Evolutionary conservation across 140 eudicot genomes (phyloP), one percentile per base, ranked within the genome.

Genomic region (Cichorium intybus): DNA sequence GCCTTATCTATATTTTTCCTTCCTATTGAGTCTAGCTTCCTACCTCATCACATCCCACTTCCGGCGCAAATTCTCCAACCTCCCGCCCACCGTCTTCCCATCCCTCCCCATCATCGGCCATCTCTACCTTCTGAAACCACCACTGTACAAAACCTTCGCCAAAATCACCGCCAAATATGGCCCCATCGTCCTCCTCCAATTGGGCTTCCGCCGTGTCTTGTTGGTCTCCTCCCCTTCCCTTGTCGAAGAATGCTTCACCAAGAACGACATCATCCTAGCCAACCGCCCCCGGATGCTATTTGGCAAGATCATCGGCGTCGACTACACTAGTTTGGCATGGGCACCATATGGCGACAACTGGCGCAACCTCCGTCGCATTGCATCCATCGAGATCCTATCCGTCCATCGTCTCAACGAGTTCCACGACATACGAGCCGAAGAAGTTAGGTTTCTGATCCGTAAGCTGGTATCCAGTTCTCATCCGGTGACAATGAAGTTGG

Each of bases 31-130:
- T 54, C 7, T 52, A 3, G n/a, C 8, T 22, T 22, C 31, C 6
- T 23, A 22, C 14, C 31, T 52, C 5, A 10, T 52, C 8, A 7
- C 58, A 2, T 9, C 58, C 14, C 31, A 4, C 16, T 52, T 62
- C 26, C 56, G 68, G 10, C 17, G 29, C 21, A 28, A 47, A 48
- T 28, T 23, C 62, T 16, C 45, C 10, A 64, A 65, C 21, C 72
- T 67, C 34, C 72, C 72, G 4, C 72, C 72, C 0, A 37, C 72
- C 7, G 18, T 67, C 20, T 67, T 53, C 52, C 62, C 71, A 8
- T 20, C 71, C 18, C 4, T 74, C 55, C 87, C 87, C 1, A 5
- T 84, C 16, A 75, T 85, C 20, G 87, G 92, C 64, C 92, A 85
- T 53, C 87, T 81, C 23, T 68, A 81, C 62, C 74, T 78, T 7